Conservation (phyloP, 331 rosid genomes). For the Prunus yedoensis region DNA sequence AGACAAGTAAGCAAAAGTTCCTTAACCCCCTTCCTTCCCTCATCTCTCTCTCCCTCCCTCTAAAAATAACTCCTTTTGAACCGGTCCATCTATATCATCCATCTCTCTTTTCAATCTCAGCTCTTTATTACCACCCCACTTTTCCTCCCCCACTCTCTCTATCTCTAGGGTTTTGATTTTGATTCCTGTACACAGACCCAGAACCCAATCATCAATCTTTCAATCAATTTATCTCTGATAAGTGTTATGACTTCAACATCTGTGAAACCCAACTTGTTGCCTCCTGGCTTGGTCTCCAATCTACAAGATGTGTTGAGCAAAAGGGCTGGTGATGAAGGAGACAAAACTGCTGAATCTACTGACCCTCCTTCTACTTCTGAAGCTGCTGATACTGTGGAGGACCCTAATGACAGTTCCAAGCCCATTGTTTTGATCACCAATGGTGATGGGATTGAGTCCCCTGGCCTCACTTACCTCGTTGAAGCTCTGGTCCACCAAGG, state of each 20-base stretch:
- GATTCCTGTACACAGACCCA: slow-evolving; percentile 24
- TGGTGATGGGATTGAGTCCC: slow-evolving; percentile 78
- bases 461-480: slow-evolving; percentile 73
- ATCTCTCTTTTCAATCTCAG: slow-evolving; percentile 31
- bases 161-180: slow-evolving; percentile 68
- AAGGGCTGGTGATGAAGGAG: slow-evolving; percentile 37
- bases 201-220: neutral
- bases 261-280: slow-evolving; percentile 59
- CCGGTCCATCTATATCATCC: slow-evolving; percentile 54
- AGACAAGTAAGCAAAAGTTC: neutral
- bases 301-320: slow-evolving; percentile 69
- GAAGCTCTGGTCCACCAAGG: slow-evolving; percentile 74
- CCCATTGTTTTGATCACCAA: slow-evolving; percentile 73
- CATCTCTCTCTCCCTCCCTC: slow-evolving; percentile 14
- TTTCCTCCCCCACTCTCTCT: slow-evolving; percentile 18
- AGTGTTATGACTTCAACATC: slow-evolving; percentile 47
- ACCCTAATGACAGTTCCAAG: slow-evolving; percentile 42
- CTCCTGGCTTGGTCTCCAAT: slow-evolving; percentile 93
- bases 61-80: slow-evolving; percentile 77
- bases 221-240: neutral
- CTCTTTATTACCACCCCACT: slow-evolving; percentile 30
- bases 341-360: slow-evolving; percentile 32
- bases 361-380: slow-evolving; percentile 34
- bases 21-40: neutral
- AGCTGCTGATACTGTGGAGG: slow-evolving; percentile 21